Conservation (phyloP, 345 rosid genomes). For the Eucalyptus erythrocorys region DNA sequence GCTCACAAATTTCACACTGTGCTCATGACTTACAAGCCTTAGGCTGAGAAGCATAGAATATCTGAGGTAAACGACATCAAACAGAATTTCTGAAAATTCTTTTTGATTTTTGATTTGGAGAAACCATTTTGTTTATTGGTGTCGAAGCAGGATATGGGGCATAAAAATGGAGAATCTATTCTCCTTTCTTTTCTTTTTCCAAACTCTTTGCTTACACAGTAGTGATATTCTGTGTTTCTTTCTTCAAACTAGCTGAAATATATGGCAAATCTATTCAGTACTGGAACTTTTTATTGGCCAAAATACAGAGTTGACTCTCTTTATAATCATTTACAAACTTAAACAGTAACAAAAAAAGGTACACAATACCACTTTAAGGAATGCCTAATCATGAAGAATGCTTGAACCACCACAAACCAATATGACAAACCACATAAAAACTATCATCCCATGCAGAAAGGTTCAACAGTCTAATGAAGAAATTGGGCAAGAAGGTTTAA, state of each 20-base stretch:
- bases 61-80: neutral
- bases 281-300: neutral
- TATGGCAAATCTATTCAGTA: neutral
- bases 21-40: neutral
- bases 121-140: neutral
- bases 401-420: neutral
- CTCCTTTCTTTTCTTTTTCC: neutral
- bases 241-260: neutral
- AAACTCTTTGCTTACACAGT: too few relatives aligned
- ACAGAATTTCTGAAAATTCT: neutral
- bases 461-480: neutral
- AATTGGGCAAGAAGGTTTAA: neutral
- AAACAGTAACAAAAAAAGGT: neutral
- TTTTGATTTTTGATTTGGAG: neutral
- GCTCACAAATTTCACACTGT: neutral
- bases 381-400: neutral
- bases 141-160: neutral
- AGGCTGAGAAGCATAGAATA: neutral
- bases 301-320: neutral
- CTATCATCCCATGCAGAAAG: neutral
- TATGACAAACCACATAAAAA: neutral
- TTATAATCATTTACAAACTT: neutral
- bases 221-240: too few relatives aligned
- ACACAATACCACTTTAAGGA: neutral
- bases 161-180: neutral